These are phyloP conservation scores for Flammula alnicola DNA, from an alignment of 1,284 basidiomycete genomes.

Conservation along the genomic window DNA sequence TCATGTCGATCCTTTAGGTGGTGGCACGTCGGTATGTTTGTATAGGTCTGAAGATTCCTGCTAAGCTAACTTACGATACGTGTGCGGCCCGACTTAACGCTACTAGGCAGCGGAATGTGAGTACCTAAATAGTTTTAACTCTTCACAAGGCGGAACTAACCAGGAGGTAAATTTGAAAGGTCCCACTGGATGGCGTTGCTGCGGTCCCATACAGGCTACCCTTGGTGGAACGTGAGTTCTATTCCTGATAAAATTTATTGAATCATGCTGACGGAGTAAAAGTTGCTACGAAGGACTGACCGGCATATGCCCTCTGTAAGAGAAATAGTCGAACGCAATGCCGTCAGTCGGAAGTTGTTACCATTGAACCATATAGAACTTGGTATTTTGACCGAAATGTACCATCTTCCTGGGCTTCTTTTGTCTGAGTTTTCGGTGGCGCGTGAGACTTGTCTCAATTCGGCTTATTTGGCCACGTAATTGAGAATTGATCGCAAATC, in stretches of 20 bases:
- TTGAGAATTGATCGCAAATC: too few species aligned
- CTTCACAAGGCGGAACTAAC: not conserved
- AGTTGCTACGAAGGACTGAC: conserved; percentile 4
- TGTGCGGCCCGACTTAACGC: too few species aligned
- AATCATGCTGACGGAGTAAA: not conserved
- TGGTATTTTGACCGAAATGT: too few species aligned
- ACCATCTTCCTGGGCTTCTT: too few species aligned
- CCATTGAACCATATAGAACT: too few species aligned
- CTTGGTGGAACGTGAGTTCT: conserved; percentile 6
- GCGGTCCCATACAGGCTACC: not conserved
- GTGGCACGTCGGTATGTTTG: not conserved
- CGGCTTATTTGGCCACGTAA: too few species aligned
- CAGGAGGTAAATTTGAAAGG: not conserved
- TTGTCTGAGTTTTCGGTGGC: too few species aligned
- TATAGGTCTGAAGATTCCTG: not conserved
- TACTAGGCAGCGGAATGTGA: conserved; percentile 1
- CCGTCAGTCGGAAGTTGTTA: too few species aligned
- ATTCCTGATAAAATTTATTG: not conserved
- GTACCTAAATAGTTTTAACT: not conserved
- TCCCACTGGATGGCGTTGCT: conserved; percentile 9
- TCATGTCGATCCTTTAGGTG: too few species aligned
- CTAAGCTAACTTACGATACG: too few species aligned
- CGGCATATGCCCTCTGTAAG: conserved; percentile 3
- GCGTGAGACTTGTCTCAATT: too few species aligned
- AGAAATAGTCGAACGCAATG: too few species aligned